Percentiles rank a stretch among this genome's conserved stretches.
phyloP scores from a whole-genome alignment of 345 rosid genomes.

The Schrenkiella parvula region DNA sequence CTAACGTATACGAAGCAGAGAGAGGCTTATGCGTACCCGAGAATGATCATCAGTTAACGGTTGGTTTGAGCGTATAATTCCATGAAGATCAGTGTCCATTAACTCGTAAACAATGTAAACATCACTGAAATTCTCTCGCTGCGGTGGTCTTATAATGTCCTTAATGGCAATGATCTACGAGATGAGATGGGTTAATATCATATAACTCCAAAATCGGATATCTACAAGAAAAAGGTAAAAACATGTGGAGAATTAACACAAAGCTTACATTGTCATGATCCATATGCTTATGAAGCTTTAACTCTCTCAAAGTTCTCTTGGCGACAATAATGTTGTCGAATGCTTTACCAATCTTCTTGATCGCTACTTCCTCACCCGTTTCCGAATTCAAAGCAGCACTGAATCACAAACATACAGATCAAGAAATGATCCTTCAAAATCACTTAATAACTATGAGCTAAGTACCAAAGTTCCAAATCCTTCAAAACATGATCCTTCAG shows the following conservation, averaged over 20 bases:
- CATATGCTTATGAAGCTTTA: constrained; percentile 83
- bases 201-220: neutral
- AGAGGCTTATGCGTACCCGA: constrained; percentile 47
- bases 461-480: too few species aligned
- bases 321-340: constrained; percentile 53
- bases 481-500: too few species aligned
- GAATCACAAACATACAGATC: neutral
- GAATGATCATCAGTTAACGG: constrained; percentile 76
- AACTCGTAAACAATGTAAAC: constrained; percentile 78
- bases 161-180: constrained; percentile 66
- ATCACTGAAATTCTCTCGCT: constrained; percentile 72
- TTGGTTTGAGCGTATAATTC: constrained; percentile 77
- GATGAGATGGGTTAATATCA: neutral
- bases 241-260: too few species aligned
- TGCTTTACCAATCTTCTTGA: constrained; percentile 90
- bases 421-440: neutral
- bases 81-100: constrained; percentile 46
- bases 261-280: constrained; percentile 72
- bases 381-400: constrained; percentile 82
- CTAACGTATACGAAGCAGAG: neutral
- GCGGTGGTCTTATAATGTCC: constrained; percentile 82
- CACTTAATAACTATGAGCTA: too few species aligned
- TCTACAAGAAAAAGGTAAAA: neutral
- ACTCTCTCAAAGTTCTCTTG: constrained; percentile 60
- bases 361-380: constrained; percentile 83